phyloP scores from a whole-genome alignment of 805 yeast species.

The Blastobotrys americana region DNA sequence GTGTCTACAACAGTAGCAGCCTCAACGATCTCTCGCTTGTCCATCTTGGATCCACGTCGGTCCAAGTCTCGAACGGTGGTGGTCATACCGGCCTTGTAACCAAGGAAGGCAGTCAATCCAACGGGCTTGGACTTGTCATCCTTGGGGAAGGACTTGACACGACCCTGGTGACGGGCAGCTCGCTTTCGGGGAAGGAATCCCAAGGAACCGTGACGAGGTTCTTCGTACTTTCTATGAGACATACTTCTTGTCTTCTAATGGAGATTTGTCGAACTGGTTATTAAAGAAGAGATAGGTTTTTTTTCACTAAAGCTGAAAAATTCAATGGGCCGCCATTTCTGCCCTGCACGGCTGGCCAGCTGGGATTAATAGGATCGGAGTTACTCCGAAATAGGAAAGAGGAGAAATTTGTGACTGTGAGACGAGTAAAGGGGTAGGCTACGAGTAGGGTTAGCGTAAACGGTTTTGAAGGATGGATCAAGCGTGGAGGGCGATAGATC shows the following conservation, averaged over 20 bases:
- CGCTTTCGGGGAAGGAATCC: constrained; percentile 99
- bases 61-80: constrained; percentile 99
- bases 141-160: constrained; percentile 98
- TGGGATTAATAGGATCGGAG: too few relatives aligned
- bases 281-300: background rate
- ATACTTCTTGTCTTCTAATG: constrained; percentile 35
- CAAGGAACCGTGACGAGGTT: constrained; percentile 99
- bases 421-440: too few relatives aligned
- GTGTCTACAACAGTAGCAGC: constrained; percentile 99
- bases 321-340: too few relatives aligned
- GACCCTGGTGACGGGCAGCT: constrained; percentile 97
- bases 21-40: constrained; percentile 99
- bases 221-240: constrained; percentile 99
- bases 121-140: constrained; percentile 97
- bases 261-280: constrained; percentile 3
- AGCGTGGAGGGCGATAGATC: too few relatives aligned
- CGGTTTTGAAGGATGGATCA: too few relatives aligned
- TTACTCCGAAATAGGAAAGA: too few relatives aligned
- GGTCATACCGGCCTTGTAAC: constrained; percentile 99
- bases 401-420: too few relatives aligned
- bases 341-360: too few relatives aligned
- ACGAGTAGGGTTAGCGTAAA: too few relatives aligned
- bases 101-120: constrained; percentile 98
- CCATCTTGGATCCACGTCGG: constrained; percentile 99
- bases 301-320: background rate